Base-by-base conservation (phyloP, 768 basidiomycete species). In the Mycena amicta region DNA sequence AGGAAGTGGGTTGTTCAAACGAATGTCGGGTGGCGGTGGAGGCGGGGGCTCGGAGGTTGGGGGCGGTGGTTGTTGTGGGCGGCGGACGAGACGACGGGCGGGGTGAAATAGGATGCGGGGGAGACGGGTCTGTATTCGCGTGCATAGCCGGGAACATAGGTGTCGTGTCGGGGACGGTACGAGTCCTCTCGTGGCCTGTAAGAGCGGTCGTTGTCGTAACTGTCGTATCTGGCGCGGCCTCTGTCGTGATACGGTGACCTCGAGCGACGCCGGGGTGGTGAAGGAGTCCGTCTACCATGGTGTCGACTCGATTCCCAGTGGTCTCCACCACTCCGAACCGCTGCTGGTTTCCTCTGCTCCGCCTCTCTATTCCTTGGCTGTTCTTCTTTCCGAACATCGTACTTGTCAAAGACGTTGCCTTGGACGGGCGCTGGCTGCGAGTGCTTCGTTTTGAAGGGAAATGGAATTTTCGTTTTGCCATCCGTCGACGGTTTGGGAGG, bases 361-460 rank as follows among this genome's bases (percentile, higher is more conserved):
- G 45, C 37, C 65, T 22, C 50, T 23, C 43, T 37, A 55, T 55
- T 55, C 67, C 55, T 65, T 66, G 50, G 57, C 11, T 20, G 8
- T 15, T 45, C 43, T 23, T 23, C 22, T 13, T n/a, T 13, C 43
- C 13, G 13, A 5, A n/a, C 22, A 16, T 45, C 22, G 22, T 16
- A 45, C 22, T 45, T 6, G 15, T 66, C 66, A 43, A 63, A 62
- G 55, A 69, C 67, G 72, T 57, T 60, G 63, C 53, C 39, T 64
- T 57, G 63, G 53, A 46, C 65, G 60, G 27, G 62, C 49, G 55
- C 41, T 43, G 58, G 53, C 50, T 59, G 50, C 37, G 75, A 79
- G 43, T 22, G 57, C 62, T 77, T 83, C 68, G 76, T 81, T 73
- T 92, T 92, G 77, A 92, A 92, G 1, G 91, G 91, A 71, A 90